These are phyloP conservation scores for Ceratocystis colombiana DNA, from an alignment of 2,329 filamentous ascomycete species.

Conservation along the genomic window DNA sequence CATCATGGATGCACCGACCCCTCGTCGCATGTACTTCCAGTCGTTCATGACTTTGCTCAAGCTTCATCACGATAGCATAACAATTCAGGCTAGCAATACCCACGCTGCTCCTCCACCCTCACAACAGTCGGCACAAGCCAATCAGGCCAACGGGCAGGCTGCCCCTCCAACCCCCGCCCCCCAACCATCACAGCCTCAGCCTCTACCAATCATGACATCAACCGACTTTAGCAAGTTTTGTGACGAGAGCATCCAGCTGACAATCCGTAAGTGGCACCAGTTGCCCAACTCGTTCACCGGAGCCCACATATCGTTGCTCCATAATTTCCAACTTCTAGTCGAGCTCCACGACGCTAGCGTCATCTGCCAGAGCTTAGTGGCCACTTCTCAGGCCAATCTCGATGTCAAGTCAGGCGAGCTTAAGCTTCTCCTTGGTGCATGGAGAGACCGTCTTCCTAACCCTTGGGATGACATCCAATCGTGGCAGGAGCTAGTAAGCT, in stretches of 20 bases:
- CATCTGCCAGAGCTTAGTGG: conserved; percentile 81
- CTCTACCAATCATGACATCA: conserved; percentile 30
- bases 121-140: conserved; percentile 11
- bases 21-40: conserved; percentile 90
- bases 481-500: conserved; percentile 99
- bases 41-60: conserved; percentile 96
- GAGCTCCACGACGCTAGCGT: conserved; percentile 96
- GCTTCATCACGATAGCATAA: conserved; percentile 47
- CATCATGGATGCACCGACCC: conserved; percentile 93
- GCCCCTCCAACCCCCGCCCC: conserved; percentile 7
- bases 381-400: conserved; percentile 73
- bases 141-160: conserved; percentile 15
- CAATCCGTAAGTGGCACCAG: conserved; percentile 97
- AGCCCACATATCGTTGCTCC: conserved; percentile 85
- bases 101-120: conserved; percentile 47
- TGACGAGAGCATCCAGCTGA: conserved; percentile 94
- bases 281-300: conserved; percentile 88
- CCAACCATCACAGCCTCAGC: conserved; percentile 7
- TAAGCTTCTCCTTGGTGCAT: conserved; percentile 84
- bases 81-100: conserved; percentile 45
- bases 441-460: conserved; percentile 91
- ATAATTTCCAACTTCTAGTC: conserved; percentile 96
- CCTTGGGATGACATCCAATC: conserved; percentile 99
- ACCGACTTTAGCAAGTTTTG: conserved; percentile 81
- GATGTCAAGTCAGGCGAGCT: conserved; percentile 93